Evolutionary conservation across 2,329 filamentous ascomycete species (phyloP).

Genomic region (Drechslera avenae): DNA sequence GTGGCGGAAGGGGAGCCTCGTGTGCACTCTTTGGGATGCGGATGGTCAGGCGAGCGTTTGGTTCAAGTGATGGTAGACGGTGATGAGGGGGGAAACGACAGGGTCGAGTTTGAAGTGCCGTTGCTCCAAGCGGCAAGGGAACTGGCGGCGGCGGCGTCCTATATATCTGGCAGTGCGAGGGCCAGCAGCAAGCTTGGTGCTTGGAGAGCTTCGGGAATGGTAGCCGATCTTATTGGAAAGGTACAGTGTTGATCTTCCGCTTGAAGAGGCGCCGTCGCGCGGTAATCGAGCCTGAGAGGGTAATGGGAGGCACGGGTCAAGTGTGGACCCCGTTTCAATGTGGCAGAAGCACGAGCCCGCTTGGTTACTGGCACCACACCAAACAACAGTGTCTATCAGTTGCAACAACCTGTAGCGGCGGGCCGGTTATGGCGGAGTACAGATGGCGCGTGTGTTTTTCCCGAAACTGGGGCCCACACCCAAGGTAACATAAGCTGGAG

Average conservation of each 20-base stretch:
- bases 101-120: constrained; percentile 13
- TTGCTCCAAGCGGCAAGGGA: constrained; percentile 18
- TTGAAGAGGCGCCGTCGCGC: constrained; percentile 31
- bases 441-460: constrained; percentile 18
- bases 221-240: constrained; percentile 39
- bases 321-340: constrained; percentile 40
- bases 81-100: constrained; percentile 11
- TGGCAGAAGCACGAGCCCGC: constrained; percentile 21
- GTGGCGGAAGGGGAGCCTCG: constrained; percentile 28
- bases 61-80: constrained; percentile 9
- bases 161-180: constrained; percentile 43
- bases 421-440: constrained; percentile 30
- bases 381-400: constrained; percentile 25
- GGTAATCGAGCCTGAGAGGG: constrained; percentile 32
- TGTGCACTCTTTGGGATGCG: constrained; percentile 8
- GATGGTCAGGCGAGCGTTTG: constrained; percentile 7
- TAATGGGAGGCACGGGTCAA: constrained; percentile 23
- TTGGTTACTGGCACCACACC: constrained; percentile 24
- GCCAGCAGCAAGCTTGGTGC: constrained; percentile 36
- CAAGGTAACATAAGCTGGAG: constrained; percentile 29
- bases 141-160: constrained; percentile 33
- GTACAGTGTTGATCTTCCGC: constrained; percentile 41
- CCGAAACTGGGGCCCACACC: constrained; percentile 29
- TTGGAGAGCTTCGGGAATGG: constrained; percentile 30
- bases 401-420: constrained; percentile 36